Base-by-base conservation (phyloP, 2,329 filamentous ascomycete species). In the Venturia pyrina region DNA sequence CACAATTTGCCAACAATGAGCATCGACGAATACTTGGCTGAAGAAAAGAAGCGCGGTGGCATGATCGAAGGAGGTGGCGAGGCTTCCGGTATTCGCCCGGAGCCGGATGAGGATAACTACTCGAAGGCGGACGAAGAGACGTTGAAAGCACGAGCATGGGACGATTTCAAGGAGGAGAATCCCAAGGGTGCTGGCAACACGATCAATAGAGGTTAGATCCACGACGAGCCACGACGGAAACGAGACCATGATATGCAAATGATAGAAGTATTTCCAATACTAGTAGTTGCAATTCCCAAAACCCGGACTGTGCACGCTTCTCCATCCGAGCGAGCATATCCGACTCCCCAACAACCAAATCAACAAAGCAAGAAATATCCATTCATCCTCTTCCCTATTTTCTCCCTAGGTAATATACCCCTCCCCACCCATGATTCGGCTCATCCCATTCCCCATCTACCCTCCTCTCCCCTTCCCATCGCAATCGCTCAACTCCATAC, bases 1-100 rank as follows among this genome's bases (percentile, higher is more conserved):
- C 95, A 99, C 75, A 97, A 91, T 77, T 79, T 99, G 67, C 95
- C 95, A 0, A 98, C 95, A 3, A 98, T 99, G 95, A 90, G 87
- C 1, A 97, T 99, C 68, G 95, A 99, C 71, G 95, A 99, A 78
- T 99, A 98, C 73, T 81, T 99, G 19, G 95, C 96, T 64, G 93
- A 98, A 76, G 95, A 98, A 79, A 84, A 85, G 73, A 84, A 85
- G 70, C 82, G 90, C 68, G 95, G 95, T 19, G 91, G 91, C 24
- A 93, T 99, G 67, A 90, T 98, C 65, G 89, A 97, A 73, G 95
- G 93, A 44, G 92, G 92, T 40, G 93, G 93, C 21, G 89, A 90
- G 71, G 85, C 88, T 69, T 89, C 87, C 70, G 85, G 84, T 19
- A 79, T 85, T 34, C 81, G 82, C 69, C 85, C 87, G 1, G 87